Evolutionary conservation across 768 basidiomycete species (phyloP).

Genomic region (Tylopilus sp.): DNA sequence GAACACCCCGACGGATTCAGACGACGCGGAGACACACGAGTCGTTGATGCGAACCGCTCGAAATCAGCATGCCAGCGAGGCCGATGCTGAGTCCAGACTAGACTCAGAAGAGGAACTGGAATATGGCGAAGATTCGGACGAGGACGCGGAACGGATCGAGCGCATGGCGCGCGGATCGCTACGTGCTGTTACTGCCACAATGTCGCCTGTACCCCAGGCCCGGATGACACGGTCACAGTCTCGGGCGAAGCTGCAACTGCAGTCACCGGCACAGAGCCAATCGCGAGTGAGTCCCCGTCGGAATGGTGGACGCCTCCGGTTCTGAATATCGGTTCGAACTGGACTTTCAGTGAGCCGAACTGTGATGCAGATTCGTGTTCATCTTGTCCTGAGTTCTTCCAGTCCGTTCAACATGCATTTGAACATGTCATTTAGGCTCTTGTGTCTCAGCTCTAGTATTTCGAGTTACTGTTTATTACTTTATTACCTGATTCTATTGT

Average conservation of each 20-base stretch:
- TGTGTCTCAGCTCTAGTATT: too few species aligned
- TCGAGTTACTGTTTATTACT: too few species aligned
- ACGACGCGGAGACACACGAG: slow-evolving; percentile 28
- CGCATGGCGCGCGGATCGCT: slow-evolving; percentile 13
- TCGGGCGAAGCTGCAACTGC: background rate
- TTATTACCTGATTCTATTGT: too few species aligned
- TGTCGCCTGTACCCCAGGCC: background rate
- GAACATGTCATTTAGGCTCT: too few species aligned
- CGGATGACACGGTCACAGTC: slow-evolving; percentile 14
- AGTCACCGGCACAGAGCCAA: background rate
- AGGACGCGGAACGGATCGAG: slow-evolving; percentile 11
- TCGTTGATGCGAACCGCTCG: slow-evolving; percentile 4
- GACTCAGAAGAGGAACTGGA: background rate
- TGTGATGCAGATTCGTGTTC: too few species aligned
- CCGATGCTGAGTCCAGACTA: background rate
- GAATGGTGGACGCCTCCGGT: too few species aligned
- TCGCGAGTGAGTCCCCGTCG: slow-evolving; percentile 1
- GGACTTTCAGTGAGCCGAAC: too few species aligned
- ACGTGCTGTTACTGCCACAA: background rate
- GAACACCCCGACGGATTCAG: slow-evolving; percentile 24
- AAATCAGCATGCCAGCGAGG: background rate
- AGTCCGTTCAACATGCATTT: too few species aligned
- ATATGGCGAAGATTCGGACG: background rate
- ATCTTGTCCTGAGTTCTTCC: too few species aligned
- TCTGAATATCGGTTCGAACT: too few species aligned